Evolutionary conservation across 1,139 yeast species (phyloP).

Genomic region (Protomyces lactucae-debilis): DNA sequence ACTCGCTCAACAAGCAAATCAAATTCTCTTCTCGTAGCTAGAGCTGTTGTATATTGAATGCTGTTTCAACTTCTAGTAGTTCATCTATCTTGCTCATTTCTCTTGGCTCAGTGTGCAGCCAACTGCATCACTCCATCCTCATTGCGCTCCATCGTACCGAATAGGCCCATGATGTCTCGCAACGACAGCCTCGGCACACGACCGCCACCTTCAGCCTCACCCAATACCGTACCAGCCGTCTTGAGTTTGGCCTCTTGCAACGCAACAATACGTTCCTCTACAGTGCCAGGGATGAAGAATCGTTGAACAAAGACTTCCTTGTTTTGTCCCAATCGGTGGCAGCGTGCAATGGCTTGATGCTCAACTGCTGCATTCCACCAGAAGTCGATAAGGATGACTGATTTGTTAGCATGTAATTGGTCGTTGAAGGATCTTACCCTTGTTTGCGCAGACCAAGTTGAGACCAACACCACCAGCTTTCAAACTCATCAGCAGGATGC

Average conservation of each 20-base stretch:
- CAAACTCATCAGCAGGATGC: constrained; percentile 85
- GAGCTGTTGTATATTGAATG: not conserved
- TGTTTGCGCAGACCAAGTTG: constrained; percentile 92
- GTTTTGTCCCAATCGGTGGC: constrained; percentile 56
- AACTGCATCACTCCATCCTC: constrained; percentile 18
- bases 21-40: not conserved
- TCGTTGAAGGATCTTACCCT: constrained; percentile 89
- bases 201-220: constrained; percentile 21
- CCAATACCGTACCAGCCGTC: constrained; percentile 19
- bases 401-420: constrained; percentile 97
- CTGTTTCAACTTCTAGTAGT: not conserved
- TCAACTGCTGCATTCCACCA: constrained; percentile 35
- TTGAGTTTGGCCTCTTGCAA: constrained; percentile 47
- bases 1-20: not conserved
- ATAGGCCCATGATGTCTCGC: constrained; percentile 23
- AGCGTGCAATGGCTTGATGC: constrained; percentile 58
- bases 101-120: not conserved
- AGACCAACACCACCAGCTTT: constrained; percentile 99
- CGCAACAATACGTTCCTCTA: constrained; percentile 49
- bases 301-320: constrained; percentile 52
- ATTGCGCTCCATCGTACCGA: constrained; percentile 19
- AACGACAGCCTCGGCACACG: constrained; percentile 12
- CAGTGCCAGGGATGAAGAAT: constrained; percentile 45
- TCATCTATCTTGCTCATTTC: not conserved
- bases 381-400: constrained; percentile 50